Conservation (phyloP, 495 filamentous ascomycete species). For the Neurospora tetraspora region DNA sequence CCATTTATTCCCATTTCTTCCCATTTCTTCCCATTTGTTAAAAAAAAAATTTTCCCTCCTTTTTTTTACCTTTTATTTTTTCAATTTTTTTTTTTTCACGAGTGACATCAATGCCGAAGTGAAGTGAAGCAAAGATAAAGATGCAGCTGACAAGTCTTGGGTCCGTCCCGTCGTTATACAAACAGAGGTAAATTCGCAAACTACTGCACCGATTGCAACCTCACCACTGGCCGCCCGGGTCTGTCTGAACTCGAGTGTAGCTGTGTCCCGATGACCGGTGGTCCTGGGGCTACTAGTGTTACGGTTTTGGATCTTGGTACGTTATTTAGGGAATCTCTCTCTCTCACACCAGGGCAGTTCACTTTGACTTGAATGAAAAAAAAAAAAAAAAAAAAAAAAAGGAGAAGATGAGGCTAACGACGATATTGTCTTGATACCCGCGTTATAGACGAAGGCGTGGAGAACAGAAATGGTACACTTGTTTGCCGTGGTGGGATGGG, state of each 20-base stretch:
- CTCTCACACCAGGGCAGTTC: background rate
- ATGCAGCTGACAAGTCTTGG: background rate
- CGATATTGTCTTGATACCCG: background rate
- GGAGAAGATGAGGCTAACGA: background rate
- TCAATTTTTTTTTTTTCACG: no score
- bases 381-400: background rate
- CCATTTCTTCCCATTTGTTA: no score
- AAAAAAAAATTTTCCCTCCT: no score
- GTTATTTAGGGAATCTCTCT: background rate
- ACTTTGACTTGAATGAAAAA: background rate
- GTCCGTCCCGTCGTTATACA: no score
- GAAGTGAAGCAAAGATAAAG: background rate
- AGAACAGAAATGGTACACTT: conserved; percentile 15
- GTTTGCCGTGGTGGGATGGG: conserved; percentile 5
- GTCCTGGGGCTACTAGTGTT: background rate
- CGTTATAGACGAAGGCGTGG: conserved; percentile 15
- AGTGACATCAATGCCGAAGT: background rate
- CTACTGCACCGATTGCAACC: conserved; percentile 15
- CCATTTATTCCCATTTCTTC: background rate
- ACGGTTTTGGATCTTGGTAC: conserved; percentile 6
- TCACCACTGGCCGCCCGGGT: background rate
- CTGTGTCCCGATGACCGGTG: conserved; percentile 1
- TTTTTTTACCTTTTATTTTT: rapidly evolving
- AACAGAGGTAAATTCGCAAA: conserved; percentile 14
- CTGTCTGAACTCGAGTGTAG: conserved; percentile 1